Evolutionary conservation across 805 yeast genomes (phyloP), one percentile per base, ranked within the genome.

Genomic region (Clavispora phyllophila): DNA sequence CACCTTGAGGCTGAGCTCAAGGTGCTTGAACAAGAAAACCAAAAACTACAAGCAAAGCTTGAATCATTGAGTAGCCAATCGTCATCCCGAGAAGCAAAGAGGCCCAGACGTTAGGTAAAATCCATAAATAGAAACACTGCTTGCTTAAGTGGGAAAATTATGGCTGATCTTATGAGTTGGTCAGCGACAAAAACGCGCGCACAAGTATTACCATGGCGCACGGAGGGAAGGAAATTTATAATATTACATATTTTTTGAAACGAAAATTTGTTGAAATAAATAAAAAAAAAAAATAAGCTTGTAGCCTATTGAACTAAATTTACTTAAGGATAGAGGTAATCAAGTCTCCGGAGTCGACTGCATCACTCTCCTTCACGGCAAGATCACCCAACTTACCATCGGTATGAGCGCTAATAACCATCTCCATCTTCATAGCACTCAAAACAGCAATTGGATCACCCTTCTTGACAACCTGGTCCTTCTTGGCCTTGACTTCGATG

Each of bases 361-460:
- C 83, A 59, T 93, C 99, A 55, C 96, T 96, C 62, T 87, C 95
- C 66, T 82, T 82, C 51, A 88, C 84, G 38, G 75, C 64, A 17
- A 93, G 76, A 18, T 84, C 87, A 37, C 84, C 82, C 48, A 93
- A 80, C 61, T 77, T 79, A 64, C 99, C 99, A 45, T 83, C 76
- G 46, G 81, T 84, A 42, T 95, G 95, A 18, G 99, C 91, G 63
- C 88, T 79, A 56, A 91, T 90, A 40, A 93, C 95, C 97, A 93
- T 93, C 74, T 93, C 99, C 99, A 91, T 91, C 80, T 91, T 91
- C 99, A 91, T 91, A 50, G 99, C 99, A 62, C 91, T 81, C 62
- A 91, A 76, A 20, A 91, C 96, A 48, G 95, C 95, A 51, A 91
- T 66, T 26, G 96, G 90, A 62, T 91, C 96, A 53, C 99, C 99